Evolutionary conservation across 805 yeast genomes (phyloP).

Genomic region (Candida yuanshanica): DNA sequence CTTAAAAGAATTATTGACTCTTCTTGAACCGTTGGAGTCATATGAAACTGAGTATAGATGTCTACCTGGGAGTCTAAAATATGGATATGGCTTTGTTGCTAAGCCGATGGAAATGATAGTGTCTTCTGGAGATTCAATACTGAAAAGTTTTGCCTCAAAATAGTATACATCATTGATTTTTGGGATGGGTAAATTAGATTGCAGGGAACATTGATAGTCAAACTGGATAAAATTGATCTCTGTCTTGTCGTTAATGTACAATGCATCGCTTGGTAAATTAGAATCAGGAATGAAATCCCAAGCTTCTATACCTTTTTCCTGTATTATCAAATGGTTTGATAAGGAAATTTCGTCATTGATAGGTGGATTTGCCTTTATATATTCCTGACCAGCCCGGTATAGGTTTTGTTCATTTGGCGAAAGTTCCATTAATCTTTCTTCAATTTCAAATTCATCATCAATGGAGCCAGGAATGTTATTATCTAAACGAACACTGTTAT

Average conservation of each 20-base stretch:
- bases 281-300: conserved; percentile 59
- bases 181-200: conserved; percentile 39
- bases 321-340: conserved; percentile 37
- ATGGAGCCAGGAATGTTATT: conserved; percentile 46
- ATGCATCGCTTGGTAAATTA: conserved; percentile 43
- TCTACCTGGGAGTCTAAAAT: conserved; percentile 89
- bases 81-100: conserved; percentile 85
- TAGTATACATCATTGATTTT: conserved; percentile 48
- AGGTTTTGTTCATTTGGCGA: conserved; percentile 50
- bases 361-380: conserved; percentile 19
- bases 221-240: conserved; percentile 22
- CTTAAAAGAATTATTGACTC: conserved; percentile 73
- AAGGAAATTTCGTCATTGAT: conserved; percentile 24
- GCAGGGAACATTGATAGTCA: conserved; percentile 38
- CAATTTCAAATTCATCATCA: conserved; percentile 42
- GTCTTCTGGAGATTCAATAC: conserved; percentile 50
- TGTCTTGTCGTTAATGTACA: conserved; percentile 43
- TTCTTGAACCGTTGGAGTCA: conserved; percentile 76
- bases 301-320: conserved; percentile 78
- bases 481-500: conserved; percentile 13
- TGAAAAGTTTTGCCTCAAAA: conserved; percentile 56
- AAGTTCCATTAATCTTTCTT: conserved; percentile 45
- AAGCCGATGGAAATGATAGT: conserved; percentile 68
- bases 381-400: conserved; percentile 40
- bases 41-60: conserved; percentile 82